Evolutionary conservation across 2,329 filamentous ascomycete genomes (phyloP), one percentile per base, ranked within the genome.

Genomic region (Dryadomyces quercivorus): DNA sequence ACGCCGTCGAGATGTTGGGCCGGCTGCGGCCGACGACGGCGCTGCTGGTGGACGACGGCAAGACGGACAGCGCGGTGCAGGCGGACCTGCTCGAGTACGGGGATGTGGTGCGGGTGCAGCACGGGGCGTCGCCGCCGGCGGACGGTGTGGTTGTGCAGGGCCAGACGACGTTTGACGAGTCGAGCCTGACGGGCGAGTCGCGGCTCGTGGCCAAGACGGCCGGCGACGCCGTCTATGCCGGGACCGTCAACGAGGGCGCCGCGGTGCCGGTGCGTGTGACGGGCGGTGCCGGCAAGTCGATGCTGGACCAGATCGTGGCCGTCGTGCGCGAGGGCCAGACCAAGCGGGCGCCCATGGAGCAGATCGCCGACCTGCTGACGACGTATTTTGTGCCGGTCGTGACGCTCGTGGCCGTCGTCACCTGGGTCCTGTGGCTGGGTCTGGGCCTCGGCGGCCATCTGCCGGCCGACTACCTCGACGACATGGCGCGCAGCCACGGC

Each of bases 141-240:
- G 92, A 96, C 64, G 91, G 91, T 8, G 67, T 76, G 57, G 61
- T 95, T 59, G 70, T 81, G 58, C 67, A 76, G 57, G 83, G 80
- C 3, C 75, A 81, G 51, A 81, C 80, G 47, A 77, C 73, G 51
- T 95, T 96, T 63, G 89, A 96, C 63, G 92, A 97, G 66, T 91
- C 89, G 12, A 94, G 89, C 58, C 74, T 97, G 57, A 96, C 92
- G 1, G 86, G 86, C 52, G 86, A 91, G 68, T 86, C 86, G 15
- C 76, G 77, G 7, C 77, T 77, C 0, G 78, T 90, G 54, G 75
- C 75, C 62, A 91, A 91, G 68, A 58, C 51, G 0, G 61, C 70
- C 2, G 83, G 81, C 3, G 85, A 88, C 56, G 70, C 73, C 16
- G 81, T 90, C 2, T 90, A 77, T 61, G 80, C 85, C 0, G 86